Conservation (phyloP, 495 filamentous ascomycete species). For the Aspergillus saccharolyticus region DNA sequence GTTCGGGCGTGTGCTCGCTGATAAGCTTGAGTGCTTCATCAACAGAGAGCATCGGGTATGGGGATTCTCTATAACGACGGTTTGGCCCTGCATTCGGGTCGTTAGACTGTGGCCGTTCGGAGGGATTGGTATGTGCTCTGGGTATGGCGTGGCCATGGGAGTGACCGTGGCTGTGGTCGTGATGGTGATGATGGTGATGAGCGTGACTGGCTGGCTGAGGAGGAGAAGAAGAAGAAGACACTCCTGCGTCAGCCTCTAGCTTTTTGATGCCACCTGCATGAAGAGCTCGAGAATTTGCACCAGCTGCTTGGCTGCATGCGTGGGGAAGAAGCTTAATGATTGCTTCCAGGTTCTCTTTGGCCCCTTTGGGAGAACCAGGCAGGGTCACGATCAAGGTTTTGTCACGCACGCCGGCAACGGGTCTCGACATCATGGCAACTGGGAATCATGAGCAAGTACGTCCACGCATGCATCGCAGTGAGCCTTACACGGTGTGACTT, state of each 20-base stretch:
- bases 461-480: slow-evolving; percentile 11
- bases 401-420: slow-evolving; percentile 83
- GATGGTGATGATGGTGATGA: slow-evolving; percentile 44
- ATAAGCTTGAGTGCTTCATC: slow-evolving; percentile 73
- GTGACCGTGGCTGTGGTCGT: slow-evolving; percentile 48
- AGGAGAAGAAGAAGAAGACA: slow-evolving; percentile 28
- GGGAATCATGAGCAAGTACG: slow-evolving; percentile 13
- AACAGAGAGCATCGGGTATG: slow-evolving; percentile 89
- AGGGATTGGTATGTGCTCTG: slow-evolving; percentile 63
- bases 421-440: slow-evolving; percentile 98
- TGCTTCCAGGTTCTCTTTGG: slow-evolving; percentile 87
- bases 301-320: slow-evolving; percentile 84
- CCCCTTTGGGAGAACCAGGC: slow-evolving; percentile 95
- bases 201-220: slow-evolving; percentile 20
- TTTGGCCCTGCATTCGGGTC: slow-evolving; percentile 75
- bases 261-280: slow-evolving; percentile 78
- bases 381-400: slow-evolving; percentile 83
- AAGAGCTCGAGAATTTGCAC: slow-evolving; percentile 71
- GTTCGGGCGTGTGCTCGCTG: slow-evolving; percentile 58
- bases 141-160: slow-evolving; percentile 61
- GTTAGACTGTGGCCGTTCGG: slow-evolving; percentile 64
- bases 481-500: slow-evolving; percentile 80
- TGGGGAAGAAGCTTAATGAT: slow-evolving; percentile 88
- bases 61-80: slow-evolving; percentile 72
- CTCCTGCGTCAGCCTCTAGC: slow-evolving; percentile 78